Conservation (phyloP, 768 basidiomycete species). For the Paxillus rubicundulus region DNA sequence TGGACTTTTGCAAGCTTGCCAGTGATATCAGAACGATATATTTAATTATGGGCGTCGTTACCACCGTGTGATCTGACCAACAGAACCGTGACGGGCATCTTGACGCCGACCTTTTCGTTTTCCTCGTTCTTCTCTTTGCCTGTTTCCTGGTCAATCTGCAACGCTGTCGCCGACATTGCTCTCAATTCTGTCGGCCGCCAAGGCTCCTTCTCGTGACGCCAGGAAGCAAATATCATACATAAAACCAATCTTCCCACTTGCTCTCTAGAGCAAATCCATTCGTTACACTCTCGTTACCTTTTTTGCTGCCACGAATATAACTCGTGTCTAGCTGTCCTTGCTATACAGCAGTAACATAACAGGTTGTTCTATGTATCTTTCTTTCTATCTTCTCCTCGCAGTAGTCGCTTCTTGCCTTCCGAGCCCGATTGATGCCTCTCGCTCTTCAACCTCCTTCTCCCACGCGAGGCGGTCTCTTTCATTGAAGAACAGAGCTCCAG, state of each 20-base stretch:
- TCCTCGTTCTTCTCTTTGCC: constrained; percentile 11
- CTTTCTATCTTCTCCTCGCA: constrained; percentile 23
- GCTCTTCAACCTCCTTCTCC: constrained; percentile 38
- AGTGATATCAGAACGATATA: background rate
- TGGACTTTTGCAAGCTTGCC: no score
- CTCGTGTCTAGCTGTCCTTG: constrained; percentile 30
- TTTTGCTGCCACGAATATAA: constrained; percentile 20
- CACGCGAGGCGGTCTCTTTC: constrained; percentile 34
- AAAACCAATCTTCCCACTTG: constrained; percentile 1
- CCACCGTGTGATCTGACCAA: constrained; percentile 16
- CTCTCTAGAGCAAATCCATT: constrained; percentile 12
- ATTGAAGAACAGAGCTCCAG: constrained; percentile 22
- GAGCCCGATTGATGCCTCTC: constrained; percentile 34
- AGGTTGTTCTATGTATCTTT: constrained; percentile 23
- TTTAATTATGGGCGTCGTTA: background rate
- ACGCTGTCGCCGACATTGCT: constrained; percentile 18
- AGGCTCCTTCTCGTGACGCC: constrained; percentile 15
- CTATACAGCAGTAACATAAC: constrained; percentile 33
- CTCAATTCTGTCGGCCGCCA: constrained; percentile 5
- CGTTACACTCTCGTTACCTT: constrained; percentile 41
- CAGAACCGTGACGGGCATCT: background rate
- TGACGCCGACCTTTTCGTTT: constrained; percentile 8
- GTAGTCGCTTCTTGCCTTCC: constrained; percentile 22
- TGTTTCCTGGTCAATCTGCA: constrained; percentile 7
- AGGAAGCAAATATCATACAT: constrained; percentile 3